These are phyloP conservation scores for Peziza echinospora DNA, from an alignment of 495 filamentous ascomycete genomes.

Conservation along the genomic window DNA sequence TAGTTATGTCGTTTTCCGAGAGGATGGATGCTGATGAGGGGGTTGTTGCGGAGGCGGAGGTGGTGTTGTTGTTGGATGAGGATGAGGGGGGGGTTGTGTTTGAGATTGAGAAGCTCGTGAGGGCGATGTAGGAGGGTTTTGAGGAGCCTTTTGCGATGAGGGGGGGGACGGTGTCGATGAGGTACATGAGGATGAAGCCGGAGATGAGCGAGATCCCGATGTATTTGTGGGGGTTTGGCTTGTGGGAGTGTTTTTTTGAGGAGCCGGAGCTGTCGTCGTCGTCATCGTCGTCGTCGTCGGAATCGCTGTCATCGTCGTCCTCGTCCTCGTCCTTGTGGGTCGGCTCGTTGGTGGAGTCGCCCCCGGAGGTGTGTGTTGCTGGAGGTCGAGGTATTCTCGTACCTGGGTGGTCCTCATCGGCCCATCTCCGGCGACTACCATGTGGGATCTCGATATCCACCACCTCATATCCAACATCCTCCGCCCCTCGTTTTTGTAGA, in stretches of 20 bases:
- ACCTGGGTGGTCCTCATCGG: too few relatives aligned
- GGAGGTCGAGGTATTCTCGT: too few relatives aligned
- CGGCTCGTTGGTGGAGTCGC: too few relatives aligned
- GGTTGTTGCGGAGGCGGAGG: slow-evolving; percentile 13
- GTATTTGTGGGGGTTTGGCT: slow-evolving; percentile 18
- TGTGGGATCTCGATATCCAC: too few relatives aligned
- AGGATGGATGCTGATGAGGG: slow-evolving; percentile 19
- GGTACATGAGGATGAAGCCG: slow-evolving; percentile 92
- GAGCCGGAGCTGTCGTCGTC: slow-evolving; percentile 11
- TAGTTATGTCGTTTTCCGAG: slow-evolving; percentile 18
- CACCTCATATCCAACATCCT: too few relatives aligned
- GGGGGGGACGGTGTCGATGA: slow-evolving; percentile 69
- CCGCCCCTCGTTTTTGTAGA: slow-evolving; percentile 5
- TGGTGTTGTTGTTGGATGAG: slow-evolving; percentile 30
- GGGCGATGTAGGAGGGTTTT: slow-evolving; percentile 48
- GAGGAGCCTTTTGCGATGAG: slow-evolving; percentile 29
- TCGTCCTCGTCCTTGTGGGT: too few relatives aligned
- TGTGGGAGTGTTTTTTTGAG: too few relatives aligned
- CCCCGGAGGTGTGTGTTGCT: slow-evolving; percentile 7
- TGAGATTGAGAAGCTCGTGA: too few relatives aligned
- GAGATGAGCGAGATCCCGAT: slow-evolving; percentile 70
- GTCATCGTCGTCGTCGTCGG: slow-evolving; percentile 4
- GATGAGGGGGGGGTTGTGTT: too few relatives aligned
- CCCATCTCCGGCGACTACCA: too few relatives aligned
- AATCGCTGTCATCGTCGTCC: slow-evolving; percentile 10